These are phyloP conservation scores for Penicillium paxilli DNA, from an alignment of 495 filamentous ascomycete genomes.

Conservation along the genomic window DNA sequence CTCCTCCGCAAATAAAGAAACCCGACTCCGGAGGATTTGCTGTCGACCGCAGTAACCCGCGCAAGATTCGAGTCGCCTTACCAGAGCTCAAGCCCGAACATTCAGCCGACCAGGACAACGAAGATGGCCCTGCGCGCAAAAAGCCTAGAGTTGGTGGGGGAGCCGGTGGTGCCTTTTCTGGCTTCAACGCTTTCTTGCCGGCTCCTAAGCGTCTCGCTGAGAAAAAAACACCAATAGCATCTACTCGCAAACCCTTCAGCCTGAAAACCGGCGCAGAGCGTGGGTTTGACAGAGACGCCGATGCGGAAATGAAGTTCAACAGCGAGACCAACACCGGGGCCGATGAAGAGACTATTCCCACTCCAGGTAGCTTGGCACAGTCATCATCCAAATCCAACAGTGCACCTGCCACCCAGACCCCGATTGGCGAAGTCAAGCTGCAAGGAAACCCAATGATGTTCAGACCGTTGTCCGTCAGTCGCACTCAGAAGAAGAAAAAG, in stretches of 20 bases:
- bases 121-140: constrained; percentile 70
- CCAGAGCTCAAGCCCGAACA: constrained; percentile 50
- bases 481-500: constrained; percentile 70
- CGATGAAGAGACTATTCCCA: constrained; percentile 13
- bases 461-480: constrained; percentile 77
- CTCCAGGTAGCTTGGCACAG: constrained; percentile 20
- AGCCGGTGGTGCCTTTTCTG: constrained; percentile 59
- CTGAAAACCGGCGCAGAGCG: constrained; percentile 79
- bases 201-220: constrained; percentile 67
- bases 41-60: constrained; percentile 73
- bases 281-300: constrained; percentile 67
- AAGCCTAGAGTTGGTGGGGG: constrained; percentile 56
- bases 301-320: constrained; percentile 41
- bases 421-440: constrained; percentile 60
- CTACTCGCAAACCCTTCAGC: constrained; percentile 50
- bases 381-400: constrained; percentile 1
- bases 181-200: constrained; percentile 85
- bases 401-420: constrained; percentile 14
- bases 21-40: constrained; percentile 62
- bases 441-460: constrained; percentile 83
- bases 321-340: background rate
- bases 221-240: constrained; percentile 32
- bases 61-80: constrained; percentile 80
- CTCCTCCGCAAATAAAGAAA: constrained; percentile 39
- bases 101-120: constrained; percentile 35